These are phyloP conservation scores for Coemansia sp. DNA, from an alignment of 192 early-diverging fungal genomes.

Conservation along the genomic window DNA sequence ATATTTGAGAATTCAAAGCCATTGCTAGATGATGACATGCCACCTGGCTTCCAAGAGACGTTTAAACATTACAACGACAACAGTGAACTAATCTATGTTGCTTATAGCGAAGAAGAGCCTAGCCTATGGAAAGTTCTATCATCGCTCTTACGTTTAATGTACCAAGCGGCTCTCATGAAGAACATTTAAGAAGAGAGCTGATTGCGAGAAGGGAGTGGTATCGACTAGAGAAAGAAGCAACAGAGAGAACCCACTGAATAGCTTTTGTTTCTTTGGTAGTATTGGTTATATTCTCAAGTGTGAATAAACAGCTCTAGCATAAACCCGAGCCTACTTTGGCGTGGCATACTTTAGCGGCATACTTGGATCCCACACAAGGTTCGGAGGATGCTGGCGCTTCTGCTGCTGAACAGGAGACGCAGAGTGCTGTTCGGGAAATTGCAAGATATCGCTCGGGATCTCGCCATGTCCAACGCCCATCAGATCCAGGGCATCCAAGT, in stretches of 20 bases:
- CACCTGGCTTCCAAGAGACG: not conserved
- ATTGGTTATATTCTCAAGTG: too few relatives aligned
- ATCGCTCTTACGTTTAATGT: too few relatives aligned
- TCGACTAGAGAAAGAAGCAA: too few relatives aligned
- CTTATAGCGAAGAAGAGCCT: not conserved
- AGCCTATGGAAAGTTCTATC: too few relatives aligned
- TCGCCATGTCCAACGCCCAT: slow-evolving; percentile 33
- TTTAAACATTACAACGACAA: not conserved
- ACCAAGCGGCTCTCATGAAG: too few relatives aligned
- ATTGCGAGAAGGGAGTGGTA: too few relatives aligned
- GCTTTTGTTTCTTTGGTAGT: too few relatives aligned
- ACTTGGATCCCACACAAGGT: slow-evolving; percentile 41
- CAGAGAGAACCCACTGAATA: too few relatives aligned
- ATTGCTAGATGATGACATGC: not conserved
- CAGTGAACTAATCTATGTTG: not conserved
- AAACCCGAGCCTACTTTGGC: slow-evolving; percentile 5
- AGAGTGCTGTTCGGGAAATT: slow-evolving; percentile 6
- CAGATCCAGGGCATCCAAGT: slow-evolving; percentile 63
- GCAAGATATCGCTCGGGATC: slow-evolving; percentile 20
- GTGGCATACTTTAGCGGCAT: slow-evolving; percentile 44
- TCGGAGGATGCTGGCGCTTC: slow-evolving; percentile 16
- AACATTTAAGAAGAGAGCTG: too few relatives aligned
- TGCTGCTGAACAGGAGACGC: not conserved
- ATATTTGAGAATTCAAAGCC: not conserved
- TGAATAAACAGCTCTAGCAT: not conserved